Percentiles rank a stretch among this genome's conserved stretches.
Conservation (phyloP, 2,329 filamentous ascomycete species). For the Verticillium tricorpus region DNA sequence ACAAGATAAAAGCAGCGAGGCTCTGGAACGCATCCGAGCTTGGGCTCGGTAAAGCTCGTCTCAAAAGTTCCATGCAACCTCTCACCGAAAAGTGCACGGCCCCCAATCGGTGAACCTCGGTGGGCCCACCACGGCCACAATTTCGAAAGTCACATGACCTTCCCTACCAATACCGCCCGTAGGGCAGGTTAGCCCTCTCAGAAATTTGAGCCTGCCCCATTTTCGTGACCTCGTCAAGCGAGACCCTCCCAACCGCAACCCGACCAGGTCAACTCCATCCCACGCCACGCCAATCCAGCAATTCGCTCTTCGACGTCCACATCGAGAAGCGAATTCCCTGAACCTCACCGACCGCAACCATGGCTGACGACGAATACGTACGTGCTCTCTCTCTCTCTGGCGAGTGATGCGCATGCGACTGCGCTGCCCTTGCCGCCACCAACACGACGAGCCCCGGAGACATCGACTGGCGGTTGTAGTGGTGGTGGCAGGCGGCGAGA, state of each 20-base stretch:
- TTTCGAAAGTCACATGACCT: not conserved
- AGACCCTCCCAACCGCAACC: slow-evolving; percentile 2
- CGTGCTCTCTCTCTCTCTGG: slow-evolving; percentile 36
- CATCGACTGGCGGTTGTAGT: not conserved
- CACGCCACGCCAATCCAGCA: slow-evolving; percentile 16
- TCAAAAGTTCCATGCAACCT: too few relatives aligned
- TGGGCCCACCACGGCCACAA: not conserved
- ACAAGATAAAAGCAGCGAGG: too few relatives aligned
- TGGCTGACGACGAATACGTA: slow-evolving; percentile 89
- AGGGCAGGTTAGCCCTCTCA: slow-evolving; percentile 13
- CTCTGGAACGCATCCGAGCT: too few relatives aligned
- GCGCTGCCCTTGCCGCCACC: not conserved
- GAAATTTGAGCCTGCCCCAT: slow-evolving; percentile 6
- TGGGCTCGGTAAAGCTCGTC: too few relatives aligned
- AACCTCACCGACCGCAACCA: slow-evolving; percentile 48
- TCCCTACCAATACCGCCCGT: not conserved
- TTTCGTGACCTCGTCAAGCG: slow-evolving; percentile 9
- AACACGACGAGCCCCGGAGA: slow-evolving; percentile 1
- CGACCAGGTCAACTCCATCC: slow-evolving; percentile 3
- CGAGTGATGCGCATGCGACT: not conserved
- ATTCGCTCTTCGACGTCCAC: slow-evolving; percentile 36
- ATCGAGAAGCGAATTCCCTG: slow-evolving; percentile 40
- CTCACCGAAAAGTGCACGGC: not conserved
- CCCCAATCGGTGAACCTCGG: not conserved
- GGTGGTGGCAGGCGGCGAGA: slow-evolving; percentile 3